Evolutionary conservation across 2,329 filamentous ascomycete genomes (phyloP).

Genomic region (Ascochyta koolunga): DNA sequence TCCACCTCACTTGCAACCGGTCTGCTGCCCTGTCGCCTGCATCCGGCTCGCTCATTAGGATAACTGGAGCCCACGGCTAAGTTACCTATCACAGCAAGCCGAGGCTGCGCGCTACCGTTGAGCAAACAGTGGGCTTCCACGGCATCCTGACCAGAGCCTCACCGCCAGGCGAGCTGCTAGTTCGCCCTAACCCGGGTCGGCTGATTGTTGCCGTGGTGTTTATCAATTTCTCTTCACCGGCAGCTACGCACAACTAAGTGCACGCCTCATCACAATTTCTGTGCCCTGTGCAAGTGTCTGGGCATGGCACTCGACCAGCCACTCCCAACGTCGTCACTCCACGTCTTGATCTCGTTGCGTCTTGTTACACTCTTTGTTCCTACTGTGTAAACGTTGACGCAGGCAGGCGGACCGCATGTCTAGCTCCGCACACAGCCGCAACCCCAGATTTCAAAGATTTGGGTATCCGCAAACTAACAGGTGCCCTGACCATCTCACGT

Average conservation of each 20-base stretch:
- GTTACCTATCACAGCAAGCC: constrained; percentile 16
- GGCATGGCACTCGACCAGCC: neutral
- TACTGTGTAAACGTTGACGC: constrained; percentile 16
- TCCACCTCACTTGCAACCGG: constrained; percentile 9
- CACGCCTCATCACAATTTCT: constrained; percentile 11
- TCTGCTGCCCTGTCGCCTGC: constrained; percentile 6
- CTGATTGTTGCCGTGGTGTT: constrained; percentile 11
- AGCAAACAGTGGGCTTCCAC: constrained; percentile 4
- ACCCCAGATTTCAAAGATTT: constrained; percentile 16
- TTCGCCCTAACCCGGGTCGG: constrained; percentile 8
- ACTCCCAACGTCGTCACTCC: neutral
- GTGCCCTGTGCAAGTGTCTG: constrained; percentile 11
- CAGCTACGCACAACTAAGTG: constrained; percentile 4
- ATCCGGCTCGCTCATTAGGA: constrained; percentile 6
- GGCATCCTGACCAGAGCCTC: constrained; percentile 16
- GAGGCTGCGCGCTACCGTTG: constrained; percentile 15
- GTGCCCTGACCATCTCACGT: constrained; percentile 9
- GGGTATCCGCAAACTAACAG: constrained; percentile 23
- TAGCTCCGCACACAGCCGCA: constrained; percentile 19
- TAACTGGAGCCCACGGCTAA: constrained; percentile 10
- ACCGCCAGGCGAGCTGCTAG: constrained; percentile 4
- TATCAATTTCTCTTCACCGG: constrained; percentile 14
- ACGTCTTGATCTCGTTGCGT: neutral
- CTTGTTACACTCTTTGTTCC: constrained; percentile 5
- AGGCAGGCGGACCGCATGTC: constrained; percentile 14